These are phyloP conservation scores for Sarocladium brachiariae DNA, from an alignment of 2,329 filamentous ascomycete genomes.

Conservation along the genomic window DNA sequence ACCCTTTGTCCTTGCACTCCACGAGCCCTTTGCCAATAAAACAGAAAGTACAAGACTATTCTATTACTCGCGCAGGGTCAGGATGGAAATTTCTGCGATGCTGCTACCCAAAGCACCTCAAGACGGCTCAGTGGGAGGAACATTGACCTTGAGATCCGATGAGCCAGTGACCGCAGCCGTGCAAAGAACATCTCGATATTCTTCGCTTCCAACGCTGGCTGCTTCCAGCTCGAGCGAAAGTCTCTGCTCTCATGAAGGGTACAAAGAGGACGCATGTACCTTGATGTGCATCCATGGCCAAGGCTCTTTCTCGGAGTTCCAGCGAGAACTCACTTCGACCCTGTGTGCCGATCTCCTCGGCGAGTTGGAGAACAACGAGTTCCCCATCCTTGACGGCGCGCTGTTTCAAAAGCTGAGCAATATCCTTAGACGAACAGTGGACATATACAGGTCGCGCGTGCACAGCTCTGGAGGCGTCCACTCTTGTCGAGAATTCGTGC, in stretches of 20 bases:
- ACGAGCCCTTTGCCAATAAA: constrained; percentile 34
- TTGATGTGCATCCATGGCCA: constrained; percentile 9
- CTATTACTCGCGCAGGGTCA: constrained; percentile 38
- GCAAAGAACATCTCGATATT: too few species aligned
- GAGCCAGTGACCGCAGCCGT: too few species aligned
- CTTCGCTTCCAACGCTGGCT: too few species aligned
- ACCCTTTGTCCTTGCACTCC: constrained; percentile 31
- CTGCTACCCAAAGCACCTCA: too few species aligned
- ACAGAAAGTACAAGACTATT: constrained; percentile 31
- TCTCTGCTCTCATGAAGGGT: background rate
- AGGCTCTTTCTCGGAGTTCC: constrained; percentile 11
- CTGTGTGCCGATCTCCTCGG: constrained; percentile 12
- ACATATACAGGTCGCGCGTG: constrained; percentile 11
- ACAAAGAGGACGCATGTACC: background rate
- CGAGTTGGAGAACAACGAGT: constrained; percentile 11
- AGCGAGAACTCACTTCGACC: constrained; percentile 9
- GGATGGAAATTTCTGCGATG: constrained; percentile 20
- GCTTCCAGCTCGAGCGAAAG: too few species aligned
- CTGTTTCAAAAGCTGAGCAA: constrained; percentile 9
- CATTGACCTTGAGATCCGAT: too few species aligned
- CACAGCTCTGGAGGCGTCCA: constrained; percentile 7
- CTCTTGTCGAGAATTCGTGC: constrained; percentile 11
- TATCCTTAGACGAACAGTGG: constrained; percentile 2
- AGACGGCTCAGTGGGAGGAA: too few species aligned
- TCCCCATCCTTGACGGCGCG: constrained; percentile 9